These are phyloP conservation scores for Hyaloperonospora brassicae DNA, from an alignment of 352 stramenopile genomes.

Conservation along the genomic window DNA sequence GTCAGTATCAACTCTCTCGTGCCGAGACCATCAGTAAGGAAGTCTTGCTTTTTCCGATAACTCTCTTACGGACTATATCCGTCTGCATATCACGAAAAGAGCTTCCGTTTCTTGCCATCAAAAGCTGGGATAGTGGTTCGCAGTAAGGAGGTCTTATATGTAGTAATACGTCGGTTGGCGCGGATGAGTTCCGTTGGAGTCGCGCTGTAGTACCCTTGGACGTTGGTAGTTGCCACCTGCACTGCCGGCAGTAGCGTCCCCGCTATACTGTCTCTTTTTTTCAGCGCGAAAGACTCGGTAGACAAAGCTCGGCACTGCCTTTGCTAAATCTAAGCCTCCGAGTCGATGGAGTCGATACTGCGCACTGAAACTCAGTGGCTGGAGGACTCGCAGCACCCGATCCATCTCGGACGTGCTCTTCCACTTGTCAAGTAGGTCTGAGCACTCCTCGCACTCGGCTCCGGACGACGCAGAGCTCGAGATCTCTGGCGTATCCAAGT, in stretches of 20 bases:
- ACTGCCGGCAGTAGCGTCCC: slow-evolving; percentile 18
- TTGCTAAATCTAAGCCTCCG: slow-evolving; percentile 12
- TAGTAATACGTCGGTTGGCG: slow-evolving; percentile 9
- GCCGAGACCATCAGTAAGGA: too few relatives aligned
- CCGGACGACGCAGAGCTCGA: slow-evolving; percentile 12
- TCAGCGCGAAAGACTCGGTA: slow-evolving; percentile 17
- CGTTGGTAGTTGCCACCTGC: slow-evolving; percentile 14
- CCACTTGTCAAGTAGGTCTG: neutral
- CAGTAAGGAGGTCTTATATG: slow-evolving; percentile 6
- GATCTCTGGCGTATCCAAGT: slow-evolving; percentile 14
- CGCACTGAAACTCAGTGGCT: slow-evolving; percentile 15
- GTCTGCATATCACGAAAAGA: too few relatives aligned
- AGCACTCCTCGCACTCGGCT: neutral
- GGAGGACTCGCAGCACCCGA: slow-evolving; percentile 14
- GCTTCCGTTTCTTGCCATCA: neutral
- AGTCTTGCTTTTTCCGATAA: too few relatives aligned
- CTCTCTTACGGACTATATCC: too few relatives aligned
- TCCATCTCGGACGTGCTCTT: slow-evolving; percentile 3
- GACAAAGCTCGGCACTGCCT: slow-evolving; percentile 15
- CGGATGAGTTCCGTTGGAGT: slow-evolving; percentile 19
- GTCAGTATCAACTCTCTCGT: too few relatives aligned
- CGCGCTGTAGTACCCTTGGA: slow-evolving; percentile 21
- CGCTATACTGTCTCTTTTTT: slow-evolving; percentile 12
- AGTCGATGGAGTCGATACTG: slow-evolving; percentile 18
- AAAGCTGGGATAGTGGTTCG: neutral